These are phyloP conservation scores for Aureobasidium zeae DNA, from an alignment of 2,329 filamentous ascomycete genomes.

Conservation along the genomic window DNA sequence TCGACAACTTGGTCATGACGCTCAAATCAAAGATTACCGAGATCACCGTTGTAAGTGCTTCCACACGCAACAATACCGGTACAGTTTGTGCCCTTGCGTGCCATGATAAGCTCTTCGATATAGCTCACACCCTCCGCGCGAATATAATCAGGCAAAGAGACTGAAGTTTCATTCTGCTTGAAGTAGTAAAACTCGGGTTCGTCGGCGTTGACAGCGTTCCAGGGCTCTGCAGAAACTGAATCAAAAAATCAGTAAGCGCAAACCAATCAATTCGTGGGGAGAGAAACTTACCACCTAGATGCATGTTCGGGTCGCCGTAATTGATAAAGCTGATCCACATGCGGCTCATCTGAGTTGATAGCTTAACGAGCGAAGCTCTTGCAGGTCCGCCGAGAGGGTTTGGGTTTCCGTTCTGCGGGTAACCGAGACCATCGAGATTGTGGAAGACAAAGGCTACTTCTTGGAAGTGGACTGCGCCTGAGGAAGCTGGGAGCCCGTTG, in stretches of 20 bases:
- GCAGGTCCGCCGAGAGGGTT: constrained; percentile 21
- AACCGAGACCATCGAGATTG: constrained; percentile 42
- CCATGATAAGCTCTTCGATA: constrained; percentile 20
- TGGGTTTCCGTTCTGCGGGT: constrained; percentile 30
- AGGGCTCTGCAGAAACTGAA: constrained; percentile 13
- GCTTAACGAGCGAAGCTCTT: constrained; percentile 30
- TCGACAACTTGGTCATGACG: too few species aligned
- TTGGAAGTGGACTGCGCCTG: constrained; percentile 34
- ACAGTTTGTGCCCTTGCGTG: constrained; percentile 20
- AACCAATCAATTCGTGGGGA: neutral
- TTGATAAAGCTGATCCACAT: constrained; percentile 46
- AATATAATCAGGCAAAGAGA: constrained; percentile 35
- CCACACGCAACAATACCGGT: constrained; percentile 21
- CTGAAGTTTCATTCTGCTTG: constrained; percentile 4
- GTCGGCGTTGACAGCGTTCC: constrained; percentile 15
- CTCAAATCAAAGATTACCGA: constrained; percentile 1
- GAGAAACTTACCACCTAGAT: constrained; percentile 20
- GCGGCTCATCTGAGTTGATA: constrained; percentile 42
- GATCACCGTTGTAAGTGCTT: constrained; percentile 16
- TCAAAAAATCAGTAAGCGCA: constrained; percentile 18
- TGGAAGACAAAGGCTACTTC: constrained; percentile 48
- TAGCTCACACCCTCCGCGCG: constrained; percentile 36
- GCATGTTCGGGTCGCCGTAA: constrained; percentile 34
- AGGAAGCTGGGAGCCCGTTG: constrained; percentile 23
- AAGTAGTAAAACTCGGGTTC: constrained; percentile 6